A percentile compares a stretch with the other conserved stretches of the same genome.
Conservation (phyloP, 768 basidiomycete genomes). For the Lentinula boryana region DNA sequence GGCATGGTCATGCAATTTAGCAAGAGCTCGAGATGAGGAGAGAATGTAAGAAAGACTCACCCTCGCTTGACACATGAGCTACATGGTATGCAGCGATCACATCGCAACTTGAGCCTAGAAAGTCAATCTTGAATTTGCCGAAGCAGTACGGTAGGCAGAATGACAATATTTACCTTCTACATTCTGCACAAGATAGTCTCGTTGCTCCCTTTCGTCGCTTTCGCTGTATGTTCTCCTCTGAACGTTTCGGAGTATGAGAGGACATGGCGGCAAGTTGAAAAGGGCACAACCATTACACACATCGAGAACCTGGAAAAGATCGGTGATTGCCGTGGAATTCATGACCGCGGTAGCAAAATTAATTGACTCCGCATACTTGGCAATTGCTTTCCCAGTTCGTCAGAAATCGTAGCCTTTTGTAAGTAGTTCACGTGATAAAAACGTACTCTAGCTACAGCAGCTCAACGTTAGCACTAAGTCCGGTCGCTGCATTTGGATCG, state of each 20-base stretch:
- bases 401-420: neutral
- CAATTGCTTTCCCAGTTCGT: neutral
- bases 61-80: conserved; percentile 71
- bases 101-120: conserved; percentile 58
- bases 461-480: too few species aligned
- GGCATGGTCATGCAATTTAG: conserved; percentile 42
- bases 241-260: conserved; percentile 6
- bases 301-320: neutral
- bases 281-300: neutral
- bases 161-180: conserved; percentile 47
- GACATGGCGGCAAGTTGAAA: conserved; percentile 7
- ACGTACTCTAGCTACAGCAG: neutral
- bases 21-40: conserved; percentile 22
- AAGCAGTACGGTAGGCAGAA: conserved; percentile 8
- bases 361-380: neutral
- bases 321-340: conserved; percentile 2
- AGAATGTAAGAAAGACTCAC: conserved; percentile 13
- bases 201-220: conserved; percentile 40
- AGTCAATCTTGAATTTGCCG: conserved; percentile 2
- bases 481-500: too few species aligned
- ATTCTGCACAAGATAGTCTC: conserved; percentile 75
- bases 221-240: conserved; percentile 6
- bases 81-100: conserved; percentile 74
- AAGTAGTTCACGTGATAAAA: neutral
- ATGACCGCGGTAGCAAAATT: neutral